Base-by-base conservation (phyloP, 768 basidiomycete species). In the Boletus huronensis region DNA sequence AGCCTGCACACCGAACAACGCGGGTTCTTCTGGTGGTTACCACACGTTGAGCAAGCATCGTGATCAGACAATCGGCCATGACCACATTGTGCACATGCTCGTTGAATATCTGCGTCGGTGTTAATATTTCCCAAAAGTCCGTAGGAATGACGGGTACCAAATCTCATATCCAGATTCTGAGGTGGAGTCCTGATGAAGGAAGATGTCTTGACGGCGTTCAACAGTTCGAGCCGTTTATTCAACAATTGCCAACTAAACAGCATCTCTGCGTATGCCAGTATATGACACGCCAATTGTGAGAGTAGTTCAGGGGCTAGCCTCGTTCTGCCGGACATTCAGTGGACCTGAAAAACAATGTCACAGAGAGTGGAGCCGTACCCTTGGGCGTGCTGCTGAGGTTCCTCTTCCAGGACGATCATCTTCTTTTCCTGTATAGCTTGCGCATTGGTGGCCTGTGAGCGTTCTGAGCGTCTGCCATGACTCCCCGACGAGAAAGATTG, bases 1-100 rank as follows among this genome's bases (percentile, higher is more conserved):
- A 92, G 78, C 45, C 88, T 79, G 66, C 90, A 92, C 17, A 92
- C 78, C 0, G 87, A 81, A 64, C 90, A 93, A 6, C 70, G 70
- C 2, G 83, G 73, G 66, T 76, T 77, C 5, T 70, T 72, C 40
- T 71, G 75, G n/a, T 72, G 69, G 9, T 70, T 71, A 51, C 70
- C 73, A 55, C 80, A 83, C 28, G 69, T 64, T 25, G 69, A 61
- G 63, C 82, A 88, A 2, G 69, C 58, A 35, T 64, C 72, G 14
- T 65, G 63, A 17, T 76, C 73, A 0, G 69, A 62, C 4, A 65
- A 64, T 17, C 77, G 60, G 8, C 67, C 54, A 26, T 63, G 63
- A 11, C 68, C 67, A 58, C 84, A 86, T 26, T 64, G 64, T 1
- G 66, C 66, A 58, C 85, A 87, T 13, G 75, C 66, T 3, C 79